These are phyloP conservation scores for Gracilariopsis chorda DNA, from an alignment of 23 red algal genomes.

Conservation along the genomic window DNA sequence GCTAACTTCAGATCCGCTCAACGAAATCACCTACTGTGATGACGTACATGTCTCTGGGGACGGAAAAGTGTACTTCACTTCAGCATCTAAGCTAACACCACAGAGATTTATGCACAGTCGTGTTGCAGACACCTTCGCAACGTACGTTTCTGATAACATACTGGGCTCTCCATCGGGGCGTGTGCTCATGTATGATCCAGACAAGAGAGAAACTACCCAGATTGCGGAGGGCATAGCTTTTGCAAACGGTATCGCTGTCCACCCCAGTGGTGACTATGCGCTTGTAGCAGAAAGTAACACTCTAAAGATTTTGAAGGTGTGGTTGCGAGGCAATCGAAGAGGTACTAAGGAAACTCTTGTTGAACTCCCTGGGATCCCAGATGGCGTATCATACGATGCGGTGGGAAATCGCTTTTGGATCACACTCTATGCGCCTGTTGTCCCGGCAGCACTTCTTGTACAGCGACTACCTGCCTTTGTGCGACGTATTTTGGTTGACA, in stretches of 20 bases:
- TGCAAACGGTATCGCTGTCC: slow-evolving; percentile 6
- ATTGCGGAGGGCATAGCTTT: background rate
- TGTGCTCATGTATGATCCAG: background rate
- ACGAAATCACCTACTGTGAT: background rate
- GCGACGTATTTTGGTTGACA: background rate
- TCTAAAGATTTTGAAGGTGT: background rate
- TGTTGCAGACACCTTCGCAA: background rate
- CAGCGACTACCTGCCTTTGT: background rate
- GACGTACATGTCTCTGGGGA: background rate
- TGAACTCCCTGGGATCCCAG: background rate
- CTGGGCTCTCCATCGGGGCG: background rate
- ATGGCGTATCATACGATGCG: background rate
- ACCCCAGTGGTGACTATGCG: slow-evolving; percentile 4
- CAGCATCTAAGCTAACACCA: background rate
- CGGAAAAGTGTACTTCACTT: slow-evolving; percentile 20
- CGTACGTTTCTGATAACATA: background rate
- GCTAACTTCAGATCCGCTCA: background rate
- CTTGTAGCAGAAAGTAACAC: background rate
- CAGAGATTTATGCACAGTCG: background rate
- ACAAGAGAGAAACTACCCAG: background rate
- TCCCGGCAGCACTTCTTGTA: background rate
- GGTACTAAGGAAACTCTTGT: background rate
- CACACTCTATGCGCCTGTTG: background rate
- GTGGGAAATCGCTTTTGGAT: slow-evolving; percentile 11
- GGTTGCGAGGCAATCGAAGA: background rate